These are phyloP conservation scores for Bipolaris cookei DNA, from an alignment of 2,329 filamentous ascomycete species.

Conservation along the genomic window DNA sequence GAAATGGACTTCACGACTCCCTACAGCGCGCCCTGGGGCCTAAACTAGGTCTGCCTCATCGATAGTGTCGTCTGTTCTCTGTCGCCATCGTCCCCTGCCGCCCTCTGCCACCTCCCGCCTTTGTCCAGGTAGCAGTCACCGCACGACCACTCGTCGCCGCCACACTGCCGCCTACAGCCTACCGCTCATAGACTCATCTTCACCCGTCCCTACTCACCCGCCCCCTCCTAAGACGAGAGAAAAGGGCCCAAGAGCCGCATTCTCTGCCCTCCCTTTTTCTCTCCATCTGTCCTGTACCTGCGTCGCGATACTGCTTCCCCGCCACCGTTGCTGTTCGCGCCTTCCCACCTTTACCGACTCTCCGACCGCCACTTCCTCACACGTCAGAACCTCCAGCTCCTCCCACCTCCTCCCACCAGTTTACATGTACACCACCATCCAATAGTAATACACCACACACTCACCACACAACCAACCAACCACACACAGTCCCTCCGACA, in stretches of 20 bases:
- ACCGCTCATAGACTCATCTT: slow-evolving; percentile 27
- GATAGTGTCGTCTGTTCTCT: slow-evolving; percentile 28
- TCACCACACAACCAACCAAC: slow-evolving; percentile 18
- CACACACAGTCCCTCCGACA: slow-evolving; percentile 6
- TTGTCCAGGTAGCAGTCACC: slow-evolving; percentile 35
- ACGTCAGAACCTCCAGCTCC: slow-evolving; percentile 34
- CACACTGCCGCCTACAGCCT: slow-evolving; percentile 35
- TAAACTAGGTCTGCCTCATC: slow-evolving; percentile 34
- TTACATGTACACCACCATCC: slow-evolving; percentile 28
- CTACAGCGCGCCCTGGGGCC: slow-evolving; percentile 40
- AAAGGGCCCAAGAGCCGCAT: slow-evolving; percentile 11
- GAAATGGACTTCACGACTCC: slow-evolving; percentile 45
- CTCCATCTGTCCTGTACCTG: slow-evolving; percentile 16
- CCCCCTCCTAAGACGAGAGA: slow-evolving; percentile 19
- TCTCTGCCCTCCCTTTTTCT: slow-evolving; percentile 16
- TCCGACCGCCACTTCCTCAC: slow-evolving; percentile 40
- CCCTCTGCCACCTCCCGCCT: slow-evolving; percentile 23
- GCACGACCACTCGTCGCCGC: slow-evolving; percentile 35
- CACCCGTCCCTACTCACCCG: slow-evolving; percentile 20
- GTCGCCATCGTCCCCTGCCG: slow-evolving; percentile 20
- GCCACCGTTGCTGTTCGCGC: slow-evolving; percentile 12
- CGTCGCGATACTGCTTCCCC: slow-evolving; percentile 11
- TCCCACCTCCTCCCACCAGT: slow-evolving; percentile 22
- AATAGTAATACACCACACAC: slow-evolving; percentile 33
- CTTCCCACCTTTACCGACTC: slow-evolving; percentile 26